Evolutionary conservation across 805 yeast genomes (phyloP).

Genomic region (Wickerhamiella occidentalis): DNA sequence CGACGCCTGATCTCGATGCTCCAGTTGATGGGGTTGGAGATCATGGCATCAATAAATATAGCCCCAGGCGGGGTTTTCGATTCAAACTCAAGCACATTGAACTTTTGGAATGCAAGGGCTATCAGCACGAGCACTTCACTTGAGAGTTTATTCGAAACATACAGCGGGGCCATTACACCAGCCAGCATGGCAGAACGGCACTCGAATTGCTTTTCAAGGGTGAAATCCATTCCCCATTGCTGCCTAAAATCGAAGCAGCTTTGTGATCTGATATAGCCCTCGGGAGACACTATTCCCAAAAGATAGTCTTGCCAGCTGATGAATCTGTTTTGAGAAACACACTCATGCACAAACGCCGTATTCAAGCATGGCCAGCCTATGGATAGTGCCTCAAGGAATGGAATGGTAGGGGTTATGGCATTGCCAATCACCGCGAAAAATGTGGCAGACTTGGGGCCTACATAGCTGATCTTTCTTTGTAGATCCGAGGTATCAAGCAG

Average conservation of each 20-base stretch:
- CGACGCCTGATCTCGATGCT: slow-evolving; percentile 12
- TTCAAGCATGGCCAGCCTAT: slow-evolving; percentile 80
- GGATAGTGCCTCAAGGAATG: slow-evolving; percentile 65
- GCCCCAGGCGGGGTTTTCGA: slow-evolving; percentile 17
- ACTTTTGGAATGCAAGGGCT: slow-evolving; percentile 15
- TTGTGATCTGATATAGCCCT: slow-evolving; percentile 26
- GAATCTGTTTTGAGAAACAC: slow-evolving; percentile 28
- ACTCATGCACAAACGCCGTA: slow-evolving; percentile 42
- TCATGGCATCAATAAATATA: slow-evolving; percentile 17
- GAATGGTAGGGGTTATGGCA: slow-evolving; percentile 39
- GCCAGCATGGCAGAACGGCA: slow-evolving; percentile 18
- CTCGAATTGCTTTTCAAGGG: slow-evolving; percentile 22
- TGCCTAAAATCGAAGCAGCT: slow-evolving; percentile 22
- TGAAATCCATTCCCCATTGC: slow-evolving; percentile 17
- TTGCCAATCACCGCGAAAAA: slow-evolving; percentile 56
- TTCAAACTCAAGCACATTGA: slow-evolving; percentile 3
- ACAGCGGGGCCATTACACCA: slow-evolving; percentile 17
- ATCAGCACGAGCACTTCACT: slow-evolving; percentile 11
- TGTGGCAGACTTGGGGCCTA: slow-evolving; percentile 22
- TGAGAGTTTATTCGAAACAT: slow-evolving; percentile 9
- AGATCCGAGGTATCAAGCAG: neutral
- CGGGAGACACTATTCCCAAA: slow-evolving; percentile 63
- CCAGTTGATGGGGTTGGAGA: slow-evolving; percentile 1
- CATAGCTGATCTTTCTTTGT: neutral
- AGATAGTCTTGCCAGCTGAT: slow-evolving; percentile 41